These are phyloP conservation scores for Hygrophoropsis aurantiaca DNA, from an alignment of 768 basidiomycete species.

Conservation along the genomic window DNA sequence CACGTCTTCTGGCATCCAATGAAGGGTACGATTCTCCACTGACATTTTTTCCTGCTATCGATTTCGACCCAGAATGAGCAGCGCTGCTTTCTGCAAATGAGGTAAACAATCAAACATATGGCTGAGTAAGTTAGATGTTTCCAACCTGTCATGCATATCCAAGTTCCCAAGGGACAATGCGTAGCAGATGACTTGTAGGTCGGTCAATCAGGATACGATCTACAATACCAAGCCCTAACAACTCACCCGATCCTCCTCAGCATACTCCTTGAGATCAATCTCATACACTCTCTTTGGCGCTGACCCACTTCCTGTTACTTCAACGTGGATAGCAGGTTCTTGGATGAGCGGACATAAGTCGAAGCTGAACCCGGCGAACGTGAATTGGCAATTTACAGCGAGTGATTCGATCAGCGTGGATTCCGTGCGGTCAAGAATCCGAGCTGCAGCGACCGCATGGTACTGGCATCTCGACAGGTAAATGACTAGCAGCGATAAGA, in stretches of 20 bases:
- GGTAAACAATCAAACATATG: background rate
- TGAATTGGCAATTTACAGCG: conserved; percentile 23
- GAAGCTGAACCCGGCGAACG: conserved; percentile 17
- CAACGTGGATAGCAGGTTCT: conserved; percentile 12
- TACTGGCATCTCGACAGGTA: too few relatives aligned
- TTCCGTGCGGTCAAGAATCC: too few relatives aligned
- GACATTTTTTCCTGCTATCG: background rate
- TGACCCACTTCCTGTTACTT: conserved; percentile 24
- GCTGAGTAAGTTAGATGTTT: background rate
- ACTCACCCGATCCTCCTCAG: conserved; percentile 11
- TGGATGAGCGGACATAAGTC: conserved; percentile 29
- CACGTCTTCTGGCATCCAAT: too few relatives aligned
- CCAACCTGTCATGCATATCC: conserved; percentile 29
- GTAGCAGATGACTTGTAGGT: background rate
- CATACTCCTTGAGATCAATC: conserved; percentile 22
- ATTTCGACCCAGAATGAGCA: background rate
- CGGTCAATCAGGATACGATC: conserved; percentile 8
- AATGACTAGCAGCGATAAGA: too few relatives aligned
- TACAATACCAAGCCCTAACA: too few relatives aligned
- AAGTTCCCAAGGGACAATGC: conserved; percentile 30
- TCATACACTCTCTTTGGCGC: conserved; percentile 26
- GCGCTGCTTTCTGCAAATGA: background rate
- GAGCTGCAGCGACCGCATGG: too few relatives aligned
- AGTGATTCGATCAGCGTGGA: conserved; percentile 8
- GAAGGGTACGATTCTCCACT: too few relatives aligned